Evolutionary conservation across 208 protist species (phyloP).

Genomic region (Wallacemonas rigidus): DNA sequence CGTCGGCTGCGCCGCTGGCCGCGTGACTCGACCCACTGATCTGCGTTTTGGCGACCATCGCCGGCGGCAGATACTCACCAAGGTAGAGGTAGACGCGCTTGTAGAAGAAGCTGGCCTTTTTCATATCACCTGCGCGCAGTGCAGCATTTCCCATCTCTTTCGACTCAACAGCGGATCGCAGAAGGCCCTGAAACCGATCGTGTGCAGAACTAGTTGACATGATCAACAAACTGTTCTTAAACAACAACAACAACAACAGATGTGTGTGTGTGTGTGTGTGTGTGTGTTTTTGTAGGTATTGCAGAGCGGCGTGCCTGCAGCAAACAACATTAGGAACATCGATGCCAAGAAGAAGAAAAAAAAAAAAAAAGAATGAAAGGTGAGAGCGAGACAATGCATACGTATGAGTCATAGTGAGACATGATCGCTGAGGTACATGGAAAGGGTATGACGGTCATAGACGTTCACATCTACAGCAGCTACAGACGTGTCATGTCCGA

Average conservation of each 20-base stretch:
- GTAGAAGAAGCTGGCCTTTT: slow-evolving; percentile 63
- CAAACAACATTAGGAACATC: too few species aligned
- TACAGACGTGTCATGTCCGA: neutral
- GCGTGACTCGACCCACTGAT: neutral
- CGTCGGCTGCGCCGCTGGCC: neutral
- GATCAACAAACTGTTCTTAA: neutral
- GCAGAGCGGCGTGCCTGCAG: too few species aligned
- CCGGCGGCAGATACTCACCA: slow-evolving; percentile 50
- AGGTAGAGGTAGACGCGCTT: slow-evolving; percentile 72
- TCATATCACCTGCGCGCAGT: slow-evolving; percentile 39
- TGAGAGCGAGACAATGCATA: neutral
- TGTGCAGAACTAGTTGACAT: neutral
- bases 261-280: slow-evolving; percentile 4
- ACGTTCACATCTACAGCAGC: too few species aligned
- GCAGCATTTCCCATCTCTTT: slow-evolving; percentile 61
- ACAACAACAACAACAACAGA: neutral
- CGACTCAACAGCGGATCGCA: slow-evolving; percentile 33
- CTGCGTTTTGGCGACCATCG: slow-evolving; percentile 10
- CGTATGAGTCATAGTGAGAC: neutral
- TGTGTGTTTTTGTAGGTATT: neutral
- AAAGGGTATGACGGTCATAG: too few species aligned
- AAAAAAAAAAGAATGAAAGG: neutral
- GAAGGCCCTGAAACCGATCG: slow-evolving; percentile 11
- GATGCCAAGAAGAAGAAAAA: neutral
- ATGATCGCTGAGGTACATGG: too few species aligned